Percentiles rank a stretch among this genome's conserved stretches.
Evolutionary conservation across 169 alveolate species (phyloP).

Genomic region (Eimeria acervulina): DNA sequence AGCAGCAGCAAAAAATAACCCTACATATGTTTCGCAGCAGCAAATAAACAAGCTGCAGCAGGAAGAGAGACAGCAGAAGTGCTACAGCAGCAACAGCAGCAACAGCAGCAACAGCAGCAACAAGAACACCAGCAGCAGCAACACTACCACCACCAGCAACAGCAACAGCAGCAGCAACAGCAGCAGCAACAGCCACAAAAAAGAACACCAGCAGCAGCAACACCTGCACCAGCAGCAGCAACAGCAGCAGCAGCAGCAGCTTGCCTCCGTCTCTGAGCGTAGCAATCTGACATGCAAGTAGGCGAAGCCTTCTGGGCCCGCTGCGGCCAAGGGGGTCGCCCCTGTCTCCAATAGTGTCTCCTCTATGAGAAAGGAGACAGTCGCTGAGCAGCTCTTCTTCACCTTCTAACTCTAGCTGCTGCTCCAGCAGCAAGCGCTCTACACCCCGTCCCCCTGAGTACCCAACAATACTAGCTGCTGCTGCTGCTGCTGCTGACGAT

Average conservation of each 20-base stretch:
- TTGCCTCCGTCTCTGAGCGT: not conserved
- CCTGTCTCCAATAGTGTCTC: not conserved
- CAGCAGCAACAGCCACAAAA: not conserved
- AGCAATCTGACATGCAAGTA: not conserved
- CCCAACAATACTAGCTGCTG: not conserved
- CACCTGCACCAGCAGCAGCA: not conserved
- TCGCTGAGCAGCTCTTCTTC: not conserved
- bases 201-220: not conserved
- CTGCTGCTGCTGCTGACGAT: no score
- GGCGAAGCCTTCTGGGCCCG: not conserved
- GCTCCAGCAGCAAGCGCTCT: not conserved
- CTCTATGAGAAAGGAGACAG: not conserved
- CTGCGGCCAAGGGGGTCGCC: not conserved
- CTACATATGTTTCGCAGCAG: no score
- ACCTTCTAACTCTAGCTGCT: not conserved
- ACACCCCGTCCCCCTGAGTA: not conserved
- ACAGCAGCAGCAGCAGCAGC: constrained; percentile 44
- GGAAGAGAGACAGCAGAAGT: not conserved
- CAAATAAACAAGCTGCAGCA: not conserved
- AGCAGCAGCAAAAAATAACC: not conserved
- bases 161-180: not conserved
- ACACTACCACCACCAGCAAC: not conserved
- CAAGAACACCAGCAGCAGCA: not conserved
- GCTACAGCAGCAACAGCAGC: not conserved
- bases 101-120: constrained; percentile 29